These are phyloP conservation scores for Coleophoma eucalyptorum DNA, from an alignment of 2,329 filamentous ascomycete species.

Conservation along the genomic window DNA sequence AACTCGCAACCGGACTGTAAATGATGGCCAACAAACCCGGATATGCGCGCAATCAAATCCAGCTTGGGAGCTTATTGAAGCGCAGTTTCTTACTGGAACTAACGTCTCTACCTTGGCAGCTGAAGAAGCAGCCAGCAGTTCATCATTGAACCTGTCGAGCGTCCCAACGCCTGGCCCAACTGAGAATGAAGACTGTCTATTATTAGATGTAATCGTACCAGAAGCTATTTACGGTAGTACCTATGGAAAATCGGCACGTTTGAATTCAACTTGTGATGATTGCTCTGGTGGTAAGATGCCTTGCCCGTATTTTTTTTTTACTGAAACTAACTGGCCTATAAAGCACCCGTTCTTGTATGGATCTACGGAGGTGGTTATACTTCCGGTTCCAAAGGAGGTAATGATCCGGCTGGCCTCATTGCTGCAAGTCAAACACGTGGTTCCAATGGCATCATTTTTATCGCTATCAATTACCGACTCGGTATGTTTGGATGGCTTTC, in stretches of 20 bases:
- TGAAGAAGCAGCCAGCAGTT: constrained; percentile 1
- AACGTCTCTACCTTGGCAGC: constrained; percentile 4
- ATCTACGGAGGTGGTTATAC: constrained; percentile 47
- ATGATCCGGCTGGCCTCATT: constrained; percentile 35
- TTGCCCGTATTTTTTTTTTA: no score
- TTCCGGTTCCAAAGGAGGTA: constrained; percentile 33
- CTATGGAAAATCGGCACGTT: not conserved
- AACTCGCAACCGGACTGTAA: constrained; percentile 25
- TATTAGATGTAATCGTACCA: constrained; percentile 39
- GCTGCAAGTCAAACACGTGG: constrained; percentile 20
- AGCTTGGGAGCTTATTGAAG: constrained; percentile 18
- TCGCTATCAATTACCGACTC: constrained; percentile 31
- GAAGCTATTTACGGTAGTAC: constrained; percentile 1
- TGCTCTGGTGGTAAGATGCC: no score
- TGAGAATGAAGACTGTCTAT: constrained; percentile 38
- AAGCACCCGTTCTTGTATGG: constrained; percentile 42
- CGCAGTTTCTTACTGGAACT: constrained; percentile 9
- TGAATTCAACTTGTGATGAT: no score
- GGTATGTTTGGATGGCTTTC: constrained; percentile 25
- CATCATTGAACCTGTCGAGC: constrained; percentile 2
- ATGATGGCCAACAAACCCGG: constrained; percentile 25
- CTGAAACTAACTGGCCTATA: constrained; percentile 30
- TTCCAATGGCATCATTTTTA: constrained; percentile 32
- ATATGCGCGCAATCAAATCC: constrained; percentile 32
- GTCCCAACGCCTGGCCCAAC: constrained; percentile 10